phyloP scores from a whole-genome alignment of 2,329 filamentous ascomycete genomes.

The Penicillium expansum region DNA sequence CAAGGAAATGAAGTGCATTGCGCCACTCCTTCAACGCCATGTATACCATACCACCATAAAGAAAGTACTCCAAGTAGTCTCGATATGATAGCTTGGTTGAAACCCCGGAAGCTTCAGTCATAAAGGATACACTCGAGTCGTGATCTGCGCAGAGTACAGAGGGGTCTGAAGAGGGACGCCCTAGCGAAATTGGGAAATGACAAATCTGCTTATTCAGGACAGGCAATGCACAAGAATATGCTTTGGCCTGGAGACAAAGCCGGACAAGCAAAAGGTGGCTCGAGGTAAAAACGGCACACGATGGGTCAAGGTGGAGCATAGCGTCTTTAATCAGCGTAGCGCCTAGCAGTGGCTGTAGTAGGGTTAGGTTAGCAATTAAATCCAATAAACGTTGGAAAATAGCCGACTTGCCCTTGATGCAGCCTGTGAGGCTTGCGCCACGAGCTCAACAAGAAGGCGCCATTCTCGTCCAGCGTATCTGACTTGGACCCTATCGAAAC shows the following conservation, averaged over 20 bases:
- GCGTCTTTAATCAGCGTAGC: slow-evolving; percentile 43
- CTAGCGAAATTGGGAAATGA: slow-evolving; percentile 37
- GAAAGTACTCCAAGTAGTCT: slow-evolving; percentile 62
- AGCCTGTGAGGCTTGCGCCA: slow-evolving; percentile 34
- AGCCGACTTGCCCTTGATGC: slow-evolving; percentile 33
- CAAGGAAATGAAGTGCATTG: slow-evolving; percentile 61
- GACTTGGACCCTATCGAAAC: slow-evolving; percentile 50
- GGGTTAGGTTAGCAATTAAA: slow-evolving; percentile 18
- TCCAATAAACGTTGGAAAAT: neutral
- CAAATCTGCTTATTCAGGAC: slow-evolving; percentile 44
- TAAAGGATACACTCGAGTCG: slow-evolving; percentile 33
- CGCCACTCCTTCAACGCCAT: slow-evolving; percentile 61
- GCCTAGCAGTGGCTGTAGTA: slow-evolving; percentile 37
- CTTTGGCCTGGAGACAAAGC: slow-evolving; percentile 43
- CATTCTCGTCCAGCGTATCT: slow-evolving; percentile 45
- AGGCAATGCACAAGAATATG: slow-evolving; percentile 40
- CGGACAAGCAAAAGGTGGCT: slow-evolving; percentile 42
- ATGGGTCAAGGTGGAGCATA: slow-evolving; percentile 46
- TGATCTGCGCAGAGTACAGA: slow-evolving; percentile 31
- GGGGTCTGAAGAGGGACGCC: slow-evolving; percentile 25
- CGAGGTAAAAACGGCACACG: slow-evolving; percentile 44
- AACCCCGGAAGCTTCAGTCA: slow-evolving; percentile 40
- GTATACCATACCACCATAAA: slow-evolving; percentile 63
- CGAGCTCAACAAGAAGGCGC: slow-evolving; percentile 36
- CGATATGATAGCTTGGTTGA: slow-evolving; percentile 40